A percentile compares a stretch with the other conserved stretches of the same genome.
Conservation (phyloP, 2,329 filamentous ascomycete genomes). For the Calcarisporium arbuscula region DNA sequence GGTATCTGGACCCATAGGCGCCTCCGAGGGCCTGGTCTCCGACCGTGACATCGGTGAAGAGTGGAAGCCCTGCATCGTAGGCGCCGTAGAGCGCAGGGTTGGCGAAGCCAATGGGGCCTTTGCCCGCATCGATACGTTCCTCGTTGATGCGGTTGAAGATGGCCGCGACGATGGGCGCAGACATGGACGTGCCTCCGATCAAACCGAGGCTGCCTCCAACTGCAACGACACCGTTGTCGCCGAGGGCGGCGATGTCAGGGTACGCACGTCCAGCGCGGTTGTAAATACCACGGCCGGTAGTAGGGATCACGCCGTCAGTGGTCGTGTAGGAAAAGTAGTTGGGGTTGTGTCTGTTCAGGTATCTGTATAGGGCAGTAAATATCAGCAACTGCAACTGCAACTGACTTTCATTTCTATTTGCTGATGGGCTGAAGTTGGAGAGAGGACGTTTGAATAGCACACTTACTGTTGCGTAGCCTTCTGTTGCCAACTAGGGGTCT, state of each 20-base stretch:
- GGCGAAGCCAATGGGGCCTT: conserved; percentile 30
- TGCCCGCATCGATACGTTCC: conserved; percentile 20
- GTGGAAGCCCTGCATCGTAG: no score
- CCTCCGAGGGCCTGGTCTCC: no score
- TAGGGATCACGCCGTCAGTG: conserved; percentile 30
- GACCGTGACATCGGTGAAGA: conserved; percentile 5
- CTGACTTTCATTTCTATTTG: conserved; percentile 36
- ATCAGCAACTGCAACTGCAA: no score
- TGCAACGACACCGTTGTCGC: conserved; percentile 38
- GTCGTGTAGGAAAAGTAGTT: conserved; percentile 23
- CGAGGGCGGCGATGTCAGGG: conserved; percentile 34
- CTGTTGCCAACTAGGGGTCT: no score
- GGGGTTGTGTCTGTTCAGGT: conserved; percentile 30
- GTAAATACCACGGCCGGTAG: conserved; percentile 21
- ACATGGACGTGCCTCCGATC: conserved; percentile 11
- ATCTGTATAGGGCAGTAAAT: no score
- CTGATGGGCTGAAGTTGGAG: conserved; percentile 40
- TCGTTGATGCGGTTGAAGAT: conserved; percentile 15
- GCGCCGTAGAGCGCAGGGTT: conserved; percentile 7
- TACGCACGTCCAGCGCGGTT: conserved; percentile 36
- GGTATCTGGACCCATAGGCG: no score
- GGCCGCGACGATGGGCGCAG: conserved; percentile 12
- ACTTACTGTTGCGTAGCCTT: neutral
- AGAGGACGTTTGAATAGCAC: conserved; percentile 32
- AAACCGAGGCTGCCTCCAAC: conserved; percentile 17